Percentiles rank a stretch among this genome's conserved stretches.
Conservation (phyloP, 2,329 filamentous ascomycete genomes). For the Sclerotinia subarctica region DNA sequence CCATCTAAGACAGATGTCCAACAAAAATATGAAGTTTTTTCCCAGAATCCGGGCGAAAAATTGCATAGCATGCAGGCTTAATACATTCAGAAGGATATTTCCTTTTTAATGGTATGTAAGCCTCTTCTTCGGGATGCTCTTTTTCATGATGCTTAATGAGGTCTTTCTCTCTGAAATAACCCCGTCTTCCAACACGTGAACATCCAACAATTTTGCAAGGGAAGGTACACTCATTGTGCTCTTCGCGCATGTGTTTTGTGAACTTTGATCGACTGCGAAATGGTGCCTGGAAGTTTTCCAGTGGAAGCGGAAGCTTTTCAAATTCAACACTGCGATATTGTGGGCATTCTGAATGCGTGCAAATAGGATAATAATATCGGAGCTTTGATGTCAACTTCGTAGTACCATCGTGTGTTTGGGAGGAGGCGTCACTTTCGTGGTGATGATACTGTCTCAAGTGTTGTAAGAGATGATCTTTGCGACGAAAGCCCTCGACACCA, state of each 20-base stretch:
- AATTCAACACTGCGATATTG: conserved; percentile 22
- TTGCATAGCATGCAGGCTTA: background rate
- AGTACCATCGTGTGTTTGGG: no score
- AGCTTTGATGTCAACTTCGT: background rate
- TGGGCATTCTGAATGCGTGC: conserved; percentile 21
- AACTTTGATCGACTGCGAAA: conserved; percentile 34
- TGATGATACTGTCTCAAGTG: conserved; percentile 42
- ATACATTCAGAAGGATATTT: background rate
- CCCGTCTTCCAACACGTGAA: conserved; percentile 24
- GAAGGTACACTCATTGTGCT: conserved; percentile 39
- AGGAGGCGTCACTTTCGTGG: conserved; percentile 27
- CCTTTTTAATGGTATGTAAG: conserved; percentile 6
- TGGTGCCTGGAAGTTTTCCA: conserved; percentile 13
- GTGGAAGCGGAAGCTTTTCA: conserved; percentile 16
- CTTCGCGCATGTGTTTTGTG: conserved; percentile 40
- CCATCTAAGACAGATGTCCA: no score
- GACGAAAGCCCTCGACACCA: conserved; percentile 39
- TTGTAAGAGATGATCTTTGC: conserved; percentile 42
- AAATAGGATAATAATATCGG: conserved; percentile 21
- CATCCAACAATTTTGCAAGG: conserved; percentile 39
- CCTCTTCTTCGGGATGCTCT: conserved; percentile 15
- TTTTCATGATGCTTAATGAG: conserved; percentile 25
- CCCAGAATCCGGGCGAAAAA: no score
- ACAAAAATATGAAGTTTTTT: no score
- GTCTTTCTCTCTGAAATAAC: conserved; percentile 30